Conservation (phyloP, 331 rosid species). For the Arachis monticola region DNA sequence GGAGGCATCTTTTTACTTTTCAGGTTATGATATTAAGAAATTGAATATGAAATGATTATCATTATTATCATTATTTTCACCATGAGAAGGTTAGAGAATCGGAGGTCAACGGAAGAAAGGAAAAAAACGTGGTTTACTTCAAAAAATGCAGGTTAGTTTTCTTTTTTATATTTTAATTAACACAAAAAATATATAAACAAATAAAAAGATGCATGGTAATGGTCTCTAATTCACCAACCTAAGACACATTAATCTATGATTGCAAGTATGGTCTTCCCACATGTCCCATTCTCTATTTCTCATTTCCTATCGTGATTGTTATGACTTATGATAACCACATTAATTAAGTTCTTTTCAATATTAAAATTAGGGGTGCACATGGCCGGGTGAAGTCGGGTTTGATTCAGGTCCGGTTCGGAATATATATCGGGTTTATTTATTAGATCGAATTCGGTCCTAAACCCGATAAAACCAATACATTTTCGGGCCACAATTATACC, state of each 20-base stretch:
- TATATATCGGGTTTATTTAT: too few species aligned
- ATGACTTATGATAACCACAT: constrained; percentile 34
- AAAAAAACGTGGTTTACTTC: constrained; percentile 74
- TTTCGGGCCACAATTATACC: too few species aligned
- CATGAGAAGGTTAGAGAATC: constrained; percentile 77
- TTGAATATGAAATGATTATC: neutral
- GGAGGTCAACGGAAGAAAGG: constrained; percentile 73
- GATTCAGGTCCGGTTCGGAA: too few species aligned
- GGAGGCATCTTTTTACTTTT: too few species aligned
- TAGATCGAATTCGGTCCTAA: too few species aligned
- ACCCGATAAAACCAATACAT: too few species aligned
- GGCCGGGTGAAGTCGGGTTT: too few species aligned
- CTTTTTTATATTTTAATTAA: constrained; percentile 9
- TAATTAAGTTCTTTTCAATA: constrained; percentile 26
- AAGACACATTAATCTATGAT: constrained; percentile 36
- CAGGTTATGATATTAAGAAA: too few species aligned
- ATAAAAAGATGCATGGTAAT: neutral
- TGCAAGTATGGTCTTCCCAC: constrained; percentile 35
- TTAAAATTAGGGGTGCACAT: too few species aligned
- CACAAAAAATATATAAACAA: neutral
- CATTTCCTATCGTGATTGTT: constrained; percentile 43
- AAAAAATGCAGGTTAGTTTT: constrained; percentile 80
- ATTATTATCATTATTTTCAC: constrained; percentile 36
- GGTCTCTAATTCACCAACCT: constrained; percentile 53
- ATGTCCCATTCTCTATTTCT: constrained; percentile 32